Evolutionary conservation across 192 early-diverging fungal species (phyloP).

Genomic region (Mycoemilia scoparia): DNA sequence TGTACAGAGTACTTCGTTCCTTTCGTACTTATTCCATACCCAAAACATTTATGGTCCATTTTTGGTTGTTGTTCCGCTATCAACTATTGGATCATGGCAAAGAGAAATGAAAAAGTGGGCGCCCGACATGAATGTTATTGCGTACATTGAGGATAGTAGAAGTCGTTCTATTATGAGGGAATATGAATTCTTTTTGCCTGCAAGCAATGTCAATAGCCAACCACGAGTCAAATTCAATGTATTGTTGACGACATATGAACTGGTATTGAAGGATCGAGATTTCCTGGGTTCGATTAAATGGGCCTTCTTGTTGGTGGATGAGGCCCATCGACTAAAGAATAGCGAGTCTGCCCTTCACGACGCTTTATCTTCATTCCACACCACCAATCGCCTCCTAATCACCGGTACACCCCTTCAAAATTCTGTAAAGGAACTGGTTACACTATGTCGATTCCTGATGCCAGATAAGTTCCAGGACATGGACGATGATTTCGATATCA

Average conservation of each 20-base stretch:
- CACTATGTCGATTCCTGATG: slow-evolving; percentile 84
- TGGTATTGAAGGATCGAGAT: slow-evolving; percentile 79
- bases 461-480: slow-evolving; percentile 72
- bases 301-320: slow-evolving; percentile 89
- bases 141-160: slow-evolving; percentile 71
- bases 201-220: slow-evolving; percentile 3
- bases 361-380: slow-evolving; percentile 69
- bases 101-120: slow-evolving; percentile 92
- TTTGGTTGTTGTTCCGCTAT: slow-evolving; percentile 89
- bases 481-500: slow-evolving; percentile 60
- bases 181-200: slow-evolving; percentile 69
- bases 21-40: slow-evolving; percentile 74
- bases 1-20: slow-evolving; percentile 86
- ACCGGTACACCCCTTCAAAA: slow-evolving; percentile 99
- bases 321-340: slow-evolving; percentile 97
- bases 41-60: slow-evolving; percentile 80
- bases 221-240: slow-evolving; percentile 71
- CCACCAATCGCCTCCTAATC: slow-evolving; percentile 79
- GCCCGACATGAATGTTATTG: slow-evolving; percentile 78
- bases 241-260: slow-evolving; percentile 87
- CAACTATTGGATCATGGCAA: slow-evolving; percentile 89
- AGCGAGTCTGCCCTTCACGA: slow-evolving; percentile 87
- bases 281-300: slow-evolving; percentile 68
- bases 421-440: slow-evolving; percentile 81
- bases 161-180: slow-evolving; percentile 81